Conservation (phyloP, 1,139 yeast genomes). For the Lodderomyces theae region DNA sequence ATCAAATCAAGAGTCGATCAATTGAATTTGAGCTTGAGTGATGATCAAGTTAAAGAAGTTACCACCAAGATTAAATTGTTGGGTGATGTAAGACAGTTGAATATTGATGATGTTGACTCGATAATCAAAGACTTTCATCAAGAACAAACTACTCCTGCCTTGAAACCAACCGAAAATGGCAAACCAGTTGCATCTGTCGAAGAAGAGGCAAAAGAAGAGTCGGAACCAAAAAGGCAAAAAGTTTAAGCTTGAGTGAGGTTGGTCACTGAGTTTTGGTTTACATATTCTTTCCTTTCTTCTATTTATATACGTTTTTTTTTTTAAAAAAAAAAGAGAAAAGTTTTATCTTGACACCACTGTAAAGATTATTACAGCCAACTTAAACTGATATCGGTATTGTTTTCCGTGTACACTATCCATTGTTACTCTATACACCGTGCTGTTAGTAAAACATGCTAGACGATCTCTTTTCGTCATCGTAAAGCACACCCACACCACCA, state of each 20-base stretch:
- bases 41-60: slow-evolving; percentile 92
- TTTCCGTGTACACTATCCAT: too few species aligned
- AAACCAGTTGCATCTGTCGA: slow-evolving; percentile 14
- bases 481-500: slow-evolving; percentile 11
- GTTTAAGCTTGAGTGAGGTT: too few species aligned
- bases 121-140: slow-evolving; percentile 93
- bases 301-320: too few species aligned
- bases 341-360: too few species aligned
- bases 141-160: slow-evolving; percentile 42
- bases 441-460: slow-evolving; percentile 27
- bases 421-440: too few species aligned
- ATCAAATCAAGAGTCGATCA: slow-evolving; percentile 98
- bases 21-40: slow-evolving; percentile 84
- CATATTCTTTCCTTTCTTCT: too few species aligned
- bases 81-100: slow-evolving; percentile 93
- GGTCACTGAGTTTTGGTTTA: too few species aligned
- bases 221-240: slow-evolving; percentile 38
- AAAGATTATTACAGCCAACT: too few species aligned
- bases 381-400: too few species aligned
- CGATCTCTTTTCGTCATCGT: slow-evolving; percentile 32
- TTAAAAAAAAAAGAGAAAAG: too few species aligned
- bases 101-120: slow-evolving; percentile 96
- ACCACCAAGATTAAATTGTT: slow-evolving; percentile 88
- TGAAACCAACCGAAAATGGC: slow-evolving; percentile 21
- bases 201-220: slow-evolving; percentile 25